A percentile compares a stretch with the other conserved stretches of the same genome.
phyloP scores from a whole-genome alignment of 805 yeast species.

The Sugiyamaella lignohabitans region DNA sequence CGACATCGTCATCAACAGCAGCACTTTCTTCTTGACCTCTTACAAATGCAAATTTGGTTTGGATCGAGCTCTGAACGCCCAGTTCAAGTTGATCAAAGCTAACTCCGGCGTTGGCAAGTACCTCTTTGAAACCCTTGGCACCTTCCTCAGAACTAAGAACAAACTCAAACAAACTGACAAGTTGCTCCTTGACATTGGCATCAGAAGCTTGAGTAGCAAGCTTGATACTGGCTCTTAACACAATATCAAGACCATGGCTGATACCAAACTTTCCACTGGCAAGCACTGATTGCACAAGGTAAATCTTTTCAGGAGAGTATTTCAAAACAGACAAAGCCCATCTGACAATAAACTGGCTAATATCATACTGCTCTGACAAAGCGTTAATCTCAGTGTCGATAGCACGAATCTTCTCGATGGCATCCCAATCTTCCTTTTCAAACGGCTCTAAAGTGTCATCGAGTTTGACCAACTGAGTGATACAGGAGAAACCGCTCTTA shows the following conservation, averaged over 20 bases:
- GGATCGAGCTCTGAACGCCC: slow-evolving; percentile 58
- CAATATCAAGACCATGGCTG: slow-evolving; percentile 17
- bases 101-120: slow-evolving; percentile 7
- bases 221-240: slow-evolving; percentile 4
- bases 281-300: slow-evolving; percentile 16
- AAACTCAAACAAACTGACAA: slow-evolving; percentile 37
- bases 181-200: slow-evolving; percentile 29
- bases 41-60: slow-evolving; percentile 18
- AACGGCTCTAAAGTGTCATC: slow-evolving; percentile 17
- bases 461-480: slow-evolving; percentile 29
- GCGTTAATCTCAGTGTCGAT: slow-evolving; percentile 20
- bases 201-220: slow-evolving; percentile 3
- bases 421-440: slow-evolving; percentile 14
- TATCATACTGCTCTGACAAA: slow-evolving; percentile 26
- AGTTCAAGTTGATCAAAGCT: slow-evolving; percentile 50
- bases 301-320: slow-evolving; percentile 34
- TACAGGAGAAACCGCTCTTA: slow-evolving; percentile 28
- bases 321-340: slow-evolving; percentile 41
- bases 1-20: slow-evolving; percentile 18
- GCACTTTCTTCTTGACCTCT: slow-evolving; percentile 7
- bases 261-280: slow-evolving; percentile 15
- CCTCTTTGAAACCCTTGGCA: slow-evolving; percentile 24
- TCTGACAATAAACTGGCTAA: slow-evolving; percentile 40
- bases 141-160: slow-evolving; percentile 37
- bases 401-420: slow-evolving; percentile 21